phyloP scores from a whole-genome alignment of 805 yeast genomes.

The Kodamaea jinghongensis region DNA sequence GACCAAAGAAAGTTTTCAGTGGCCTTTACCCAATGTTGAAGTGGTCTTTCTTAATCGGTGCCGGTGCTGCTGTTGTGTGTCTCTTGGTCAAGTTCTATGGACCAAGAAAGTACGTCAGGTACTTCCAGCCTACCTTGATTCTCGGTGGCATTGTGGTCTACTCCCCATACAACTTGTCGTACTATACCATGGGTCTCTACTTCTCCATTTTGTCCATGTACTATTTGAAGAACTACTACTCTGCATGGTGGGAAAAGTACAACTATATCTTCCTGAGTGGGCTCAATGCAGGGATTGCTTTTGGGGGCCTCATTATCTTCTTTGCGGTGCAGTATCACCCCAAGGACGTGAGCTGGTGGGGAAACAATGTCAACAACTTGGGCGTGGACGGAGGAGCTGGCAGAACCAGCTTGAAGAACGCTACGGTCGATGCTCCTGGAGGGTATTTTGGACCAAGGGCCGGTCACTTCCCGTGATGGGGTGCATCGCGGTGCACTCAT shows the following conservation, averaged over 20 bases:
- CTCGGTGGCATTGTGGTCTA: slow-evolving; percentile 30
- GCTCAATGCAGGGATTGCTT: slow-evolving; percentile 35
- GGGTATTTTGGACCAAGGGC: slow-evolving; percentile 38
- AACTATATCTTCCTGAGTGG: slow-evolving; percentile 32
- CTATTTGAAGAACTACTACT: slow-evolving; percentile 25
- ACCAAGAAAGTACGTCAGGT: slow-evolving; percentile 20
- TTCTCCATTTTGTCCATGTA: slow-evolving; percentile 26
- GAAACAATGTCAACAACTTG: slow-evolving; percentile 22
- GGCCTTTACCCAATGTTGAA: slow-evolving; percentile 33
- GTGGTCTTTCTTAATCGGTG: slow-evolving; percentile 34
- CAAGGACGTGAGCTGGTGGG: slow-evolving; percentile 32
- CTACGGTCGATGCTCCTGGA: slow-evolving; percentile 21
- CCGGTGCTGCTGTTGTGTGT: slow-evolving; percentile 22
- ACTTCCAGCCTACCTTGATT: slow-evolving; percentile 34
- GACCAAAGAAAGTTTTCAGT: slow-evolving; percentile 30
- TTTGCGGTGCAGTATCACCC: slow-evolving; percentile 36
- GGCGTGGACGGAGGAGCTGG: slow-evolving; percentile 33
- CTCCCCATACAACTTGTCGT: slow-evolving; percentile 34
- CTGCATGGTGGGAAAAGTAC: slow-evolving; percentile 36
- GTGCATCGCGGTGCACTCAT: too few relatives aligned
- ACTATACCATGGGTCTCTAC: slow-evolving; percentile 30
- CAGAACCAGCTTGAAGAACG: slow-evolving; percentile 14
- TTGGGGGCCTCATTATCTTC: slow-evolving; percentile 32
- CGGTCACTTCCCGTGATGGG: slow-evolving; percentile 25
- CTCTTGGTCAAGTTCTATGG: slow-evolving; percentile 14